Evolutionary conservation across 1,284 basidiomycete genomes (phyloP), one percentile per base, ranked within the genome.

Genomic region (Fistulinella staudtii): DNA sequence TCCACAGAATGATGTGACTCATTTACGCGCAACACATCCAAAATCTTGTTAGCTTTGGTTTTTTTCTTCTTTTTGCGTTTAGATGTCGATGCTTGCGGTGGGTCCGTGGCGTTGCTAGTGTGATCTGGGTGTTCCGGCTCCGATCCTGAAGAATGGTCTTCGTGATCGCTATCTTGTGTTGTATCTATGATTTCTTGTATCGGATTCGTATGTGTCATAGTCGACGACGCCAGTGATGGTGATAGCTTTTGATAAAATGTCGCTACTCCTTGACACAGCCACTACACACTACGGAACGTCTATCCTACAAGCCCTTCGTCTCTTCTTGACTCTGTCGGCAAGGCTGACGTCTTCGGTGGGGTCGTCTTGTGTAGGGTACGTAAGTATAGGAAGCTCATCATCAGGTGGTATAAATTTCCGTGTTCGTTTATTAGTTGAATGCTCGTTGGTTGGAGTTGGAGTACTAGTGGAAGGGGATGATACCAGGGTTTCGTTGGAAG

Each of bases 51-150:
- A 7, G 74, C 74, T 54, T 83, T 88, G 4, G 82, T 79, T 64
- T 85, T 86, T 69, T 86, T 89, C 68, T 87, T 80, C 58, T 76
- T 87, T 67, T 85, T 87, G 67, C 82, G 85, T 61, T 75, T 77
- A 38, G 69, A 72, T 8, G 72, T 67, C n/a, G 74, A 74, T 39
- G 67, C 51, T 43, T 51, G 55, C n/a, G 66, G 56, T 28, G 57
- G 41, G 1, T 53, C 53, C 1, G 51, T 43, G 1, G 48, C 13
- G 11, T 38, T 46, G 29, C 54, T 56, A n/a, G n/a, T n/a, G n/a
- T n/a, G n/a, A n/a, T n/a, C n/a, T n/a, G n/a, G n/a, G 20, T 63
- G 64, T 28, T 68, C 72, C 34, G 65, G 63, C 30, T 66, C 70
- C 4, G 66, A 66, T 30, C 56, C 58, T 0, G 58, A 59, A 1